phyloP scores from a whole-genome alignment of 2,329 filamentous ascomycete species.

The Calonectria pseudoreteaudii region DNA sequence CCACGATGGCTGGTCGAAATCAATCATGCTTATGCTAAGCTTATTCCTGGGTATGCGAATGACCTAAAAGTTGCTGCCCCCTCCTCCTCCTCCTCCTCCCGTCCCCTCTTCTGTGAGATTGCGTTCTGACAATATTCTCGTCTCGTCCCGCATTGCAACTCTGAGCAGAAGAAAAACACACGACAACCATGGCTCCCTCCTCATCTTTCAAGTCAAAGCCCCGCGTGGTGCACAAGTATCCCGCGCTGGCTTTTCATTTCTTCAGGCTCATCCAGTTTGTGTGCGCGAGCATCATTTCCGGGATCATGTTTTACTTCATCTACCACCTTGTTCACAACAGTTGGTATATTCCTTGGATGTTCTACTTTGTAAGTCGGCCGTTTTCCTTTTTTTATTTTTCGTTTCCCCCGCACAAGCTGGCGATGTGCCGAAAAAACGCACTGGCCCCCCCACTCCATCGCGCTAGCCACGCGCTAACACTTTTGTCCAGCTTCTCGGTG shows the following conservation, averaged over 20 bases:
- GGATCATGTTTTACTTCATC: slow-evolving; percentile 5
- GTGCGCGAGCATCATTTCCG: background rate
- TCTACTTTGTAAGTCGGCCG: background rate
- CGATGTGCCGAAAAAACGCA: no score
- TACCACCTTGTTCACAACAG: background rate
- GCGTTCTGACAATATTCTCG: background rate
- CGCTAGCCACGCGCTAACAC: background rate
- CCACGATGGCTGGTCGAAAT: no score
- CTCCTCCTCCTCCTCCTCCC: no score
- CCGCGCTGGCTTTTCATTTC: background rate
- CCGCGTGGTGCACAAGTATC: background rate
- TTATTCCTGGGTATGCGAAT: no score
- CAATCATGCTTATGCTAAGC: no score
- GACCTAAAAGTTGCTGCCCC: no score
- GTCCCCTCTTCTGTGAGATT: no score
- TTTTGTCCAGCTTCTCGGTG: background rate
- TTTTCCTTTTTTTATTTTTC: no score
- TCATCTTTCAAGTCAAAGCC: background rate
- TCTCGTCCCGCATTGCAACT: background rate
- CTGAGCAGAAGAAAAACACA: no score
- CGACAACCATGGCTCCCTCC: background rate
- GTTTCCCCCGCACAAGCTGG: no score
- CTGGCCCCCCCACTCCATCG: no score
- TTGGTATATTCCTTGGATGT: slow-evolving; percentile 1
- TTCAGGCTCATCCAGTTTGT: background rate